Base-by-base conservation (phyloP, 2,329 filamentous ascomycete genomes). In the Tolypocladium tropicale region DNA sequence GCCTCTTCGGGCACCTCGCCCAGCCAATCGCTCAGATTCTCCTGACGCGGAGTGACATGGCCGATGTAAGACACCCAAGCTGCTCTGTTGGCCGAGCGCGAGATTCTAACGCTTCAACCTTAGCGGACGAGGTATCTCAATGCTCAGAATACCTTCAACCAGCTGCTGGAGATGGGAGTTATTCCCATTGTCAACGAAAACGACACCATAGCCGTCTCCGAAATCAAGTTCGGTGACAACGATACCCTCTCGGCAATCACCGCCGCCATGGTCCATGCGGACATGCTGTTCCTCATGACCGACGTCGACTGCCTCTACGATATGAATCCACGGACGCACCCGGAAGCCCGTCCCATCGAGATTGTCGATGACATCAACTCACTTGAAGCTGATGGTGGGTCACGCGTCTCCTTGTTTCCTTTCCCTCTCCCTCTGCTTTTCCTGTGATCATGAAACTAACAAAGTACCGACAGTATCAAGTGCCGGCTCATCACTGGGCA, bases 161-260 rank as follows among this genome's bases (percentile, higher is more conserved):
- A 96, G 71, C 80, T 97, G 51, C 76, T 99, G 21, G 86, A 92
- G 65, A 94, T 96, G 87, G 92, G 92, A 2, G 93, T 97, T 30
- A 95, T 99, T 60, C 94, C 94, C 11, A 96, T 99, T 65, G 94
- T 99, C 61, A 99, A 99, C 67, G 94, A 99, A 74, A 99, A 99
- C 72, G 94, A 99, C 71, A 99, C 94, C 3, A 76, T 99, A 55
- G 90, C 92, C 28, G 94, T 99, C 61, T 89, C 93, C 49, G 94
- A 99, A 80, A 99, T 99, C 75, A 97, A 97, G 77, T 99, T 99
- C 68, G 94, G 94, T 62, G 94, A 99, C 77, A 99, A 99, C 65
- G 94, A 99, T 72, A 99, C 94, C 2, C 78, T 99, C 51, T 96
- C 91, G 14, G 94, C 94, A 56, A 96, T 99, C 64, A 96, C 94